Evolutionary conservation across 495 filamentous ascomycete genomes (phyloP), one percentile per base, ranked within the genome.

Genomic region (Xylaria grammica): DNA sequence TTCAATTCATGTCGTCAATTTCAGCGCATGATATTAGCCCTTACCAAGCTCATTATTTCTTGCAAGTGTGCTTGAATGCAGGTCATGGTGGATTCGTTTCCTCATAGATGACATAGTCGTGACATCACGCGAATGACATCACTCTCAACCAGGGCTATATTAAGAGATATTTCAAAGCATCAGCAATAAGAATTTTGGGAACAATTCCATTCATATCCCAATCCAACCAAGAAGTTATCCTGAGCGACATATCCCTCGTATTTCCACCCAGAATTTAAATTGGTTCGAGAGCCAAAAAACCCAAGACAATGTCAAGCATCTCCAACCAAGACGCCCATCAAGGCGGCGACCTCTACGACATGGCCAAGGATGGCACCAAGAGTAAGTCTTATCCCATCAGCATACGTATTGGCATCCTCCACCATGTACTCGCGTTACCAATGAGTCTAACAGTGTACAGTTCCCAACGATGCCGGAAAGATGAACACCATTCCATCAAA

Each of bases 401-500:
- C 17, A 42, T 7, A 11, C 40, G 15, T n/a, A n/a, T 6, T 42
- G 5, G 4, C 32, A 11, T 36, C 32, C 11, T 5, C 32, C 32
- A 36, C 5, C 32, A 36, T 36, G 5, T 11, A 36, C 32, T n/a
- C 8, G 40, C 17, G 3, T 15, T 44, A 3, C 34, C 24, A 44
- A 54, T 30, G 5, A 36, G 24, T 13, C 19, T 42, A n/a, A 40
- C 15, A 19, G 13, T 29, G 4, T 22, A 10, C 38, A 69, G 81
- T 86, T 30, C 85, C 84, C 65, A 79, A 81, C 54, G 83, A 86
- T 66, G 84, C 85, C 20, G 83, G 81, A 63, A 74, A 76, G 15
- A 78, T 79, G 69, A 77, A 78, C 71, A 81, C 71, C 20, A 84
- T 87, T 62, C 82, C 85, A 26, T 87, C 86, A 13, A 81, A 84